A percentile compares a stretch with the other conserved stretches of the same genome.
These are phyloP conservation scores for Coemansia sp. DNA, from an alignment of 192 early-diverging fungal genomes.

Conservation along the genomic window DNA sequence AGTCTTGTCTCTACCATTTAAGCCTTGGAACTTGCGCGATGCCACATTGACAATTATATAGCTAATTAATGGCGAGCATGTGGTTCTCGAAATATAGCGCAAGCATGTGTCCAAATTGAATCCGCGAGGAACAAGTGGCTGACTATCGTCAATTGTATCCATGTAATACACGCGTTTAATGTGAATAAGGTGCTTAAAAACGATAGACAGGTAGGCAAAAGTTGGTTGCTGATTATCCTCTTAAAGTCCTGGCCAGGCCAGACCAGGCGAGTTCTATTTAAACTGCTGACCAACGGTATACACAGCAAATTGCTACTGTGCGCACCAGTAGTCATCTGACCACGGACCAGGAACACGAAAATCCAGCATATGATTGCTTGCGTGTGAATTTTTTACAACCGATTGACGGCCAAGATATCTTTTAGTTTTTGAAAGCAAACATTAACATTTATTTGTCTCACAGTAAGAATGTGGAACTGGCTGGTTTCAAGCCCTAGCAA, in stretches of 20 bases:
- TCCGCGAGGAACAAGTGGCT: constrained; percentile 47
- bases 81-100: constrained; percentile 28
- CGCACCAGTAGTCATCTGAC: no score
- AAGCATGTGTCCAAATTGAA: constrained; percentile 41
- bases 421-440: no score
- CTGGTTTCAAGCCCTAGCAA: no score
- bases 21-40: constrained; percentile 9
- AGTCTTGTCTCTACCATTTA: constrained; percentile 18
- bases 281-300: not conserved
- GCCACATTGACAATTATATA: constrained; percentile 25
- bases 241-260: no score
- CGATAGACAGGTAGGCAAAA: not conserved
- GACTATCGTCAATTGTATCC: constrained; percentile 43
- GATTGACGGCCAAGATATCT: no score
- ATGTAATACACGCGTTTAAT: constrained; percentile 2
- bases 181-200: not conserved
- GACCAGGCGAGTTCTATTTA: no score
- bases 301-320: not conserved
- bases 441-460: no score
- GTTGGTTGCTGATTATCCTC: no score
- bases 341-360: no score
- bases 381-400: no score
- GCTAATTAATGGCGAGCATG: constrained; percentile 37
- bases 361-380: no score
- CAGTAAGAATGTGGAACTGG: no score